These are phyloP conservation scores for Ogataea pilisensis DNA, from an alignment of 805 yeast species.

Conservation along the genomic window DNA sequence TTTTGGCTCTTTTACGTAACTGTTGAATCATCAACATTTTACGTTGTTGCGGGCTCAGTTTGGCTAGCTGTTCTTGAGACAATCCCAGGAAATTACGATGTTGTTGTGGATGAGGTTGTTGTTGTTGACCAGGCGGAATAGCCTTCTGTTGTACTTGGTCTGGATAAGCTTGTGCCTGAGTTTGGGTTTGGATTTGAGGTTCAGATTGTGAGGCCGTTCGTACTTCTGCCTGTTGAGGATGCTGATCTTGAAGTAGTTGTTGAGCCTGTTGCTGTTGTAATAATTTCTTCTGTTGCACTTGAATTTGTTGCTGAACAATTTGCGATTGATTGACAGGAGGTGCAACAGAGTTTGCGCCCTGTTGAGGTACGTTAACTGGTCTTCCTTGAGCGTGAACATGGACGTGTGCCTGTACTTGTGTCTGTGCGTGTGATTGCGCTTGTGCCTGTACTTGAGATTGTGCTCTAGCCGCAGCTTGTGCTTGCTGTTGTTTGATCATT, in stretches of 20 bases:
- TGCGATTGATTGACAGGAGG: constrained; percentile 2
- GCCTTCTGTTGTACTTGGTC: not conserved
- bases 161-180: constrained; percentile 7
- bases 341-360: not conserved
- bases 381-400: constrained; percentile 10
- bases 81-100: constrained; percentile 24
- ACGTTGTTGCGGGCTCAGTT: constrained; percentile 37
- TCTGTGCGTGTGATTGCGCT: constrained; percentile 13
- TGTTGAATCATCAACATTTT: constrained; percentile 39
- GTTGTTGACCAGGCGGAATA: not conserved
- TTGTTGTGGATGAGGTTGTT: constrained; percentile 23
- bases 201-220: not conserved
- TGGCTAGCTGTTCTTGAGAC: constrained; percentile 29
- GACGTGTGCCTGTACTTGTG: constrained; percentile 11
- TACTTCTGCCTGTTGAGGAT: constrained; percentile 6
- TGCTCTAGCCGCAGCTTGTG: constrained; percentile 5
- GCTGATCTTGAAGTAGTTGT: not conserved
- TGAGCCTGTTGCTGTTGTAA: constrained; percentile 6
- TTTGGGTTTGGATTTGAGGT: not conserved
- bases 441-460: constrained; percentile 17
- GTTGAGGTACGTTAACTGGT: not conserved
- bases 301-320: constrained; percentile 1
- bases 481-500: constrained; percentile 26
- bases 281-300: not conserved
- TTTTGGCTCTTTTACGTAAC: constrained; percentile 40